phyloP scores from a whole-genome alignment of 495 filamentous ascomycete species.

The Neurospora sp. region DNA sequence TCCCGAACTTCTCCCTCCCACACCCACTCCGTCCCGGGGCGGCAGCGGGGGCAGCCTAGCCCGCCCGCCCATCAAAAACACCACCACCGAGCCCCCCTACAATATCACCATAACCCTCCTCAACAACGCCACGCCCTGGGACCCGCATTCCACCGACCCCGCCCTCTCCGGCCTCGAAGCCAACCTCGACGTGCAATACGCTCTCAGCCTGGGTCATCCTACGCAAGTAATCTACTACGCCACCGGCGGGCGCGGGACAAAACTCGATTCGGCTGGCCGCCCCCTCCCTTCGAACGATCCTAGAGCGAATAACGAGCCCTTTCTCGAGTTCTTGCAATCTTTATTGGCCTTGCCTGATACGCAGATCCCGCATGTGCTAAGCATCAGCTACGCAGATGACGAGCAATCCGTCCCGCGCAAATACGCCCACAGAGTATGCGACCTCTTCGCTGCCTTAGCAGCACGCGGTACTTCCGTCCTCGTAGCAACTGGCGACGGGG shows the following conservation, averaged over 20 bases:
- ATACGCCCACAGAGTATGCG: constrained; percentile 58
- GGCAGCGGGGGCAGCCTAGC: not conserved
- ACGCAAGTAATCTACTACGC: constrained; percentile 51
- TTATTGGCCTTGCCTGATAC: constrained; percentile 49
- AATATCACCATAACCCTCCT: constrained; percentile 56
- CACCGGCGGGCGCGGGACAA: constrained; percentile 52
- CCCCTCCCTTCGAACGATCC: constrained; percentile 32
- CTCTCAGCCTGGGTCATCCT: constrained; percentile 49
- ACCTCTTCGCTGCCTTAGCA: constrained; percentile 61
- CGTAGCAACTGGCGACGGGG: constrained; percentile 64
- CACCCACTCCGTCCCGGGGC: constrained; percentile 2
- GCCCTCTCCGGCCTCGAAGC: constrained; percentile 46
- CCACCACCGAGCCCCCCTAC: constrained; percentile 14
- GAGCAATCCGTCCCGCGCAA: constrained; percentile 52
- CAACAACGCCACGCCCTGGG: constrained; percentile 46
- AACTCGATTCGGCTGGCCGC: constrained; percentile 43
- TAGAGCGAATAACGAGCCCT: constrained; percentile 56
- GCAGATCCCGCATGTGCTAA: constrained; percentile 61
- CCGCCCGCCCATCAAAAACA: not conserved
- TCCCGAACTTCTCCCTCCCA: constrained; percentile 29
- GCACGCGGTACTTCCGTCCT: constrained; percentile 63
- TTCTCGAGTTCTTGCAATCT: constrained; percentile 61
- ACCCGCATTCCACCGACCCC: constrained; percentile 7
- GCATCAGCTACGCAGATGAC: constrained; percentile 64
- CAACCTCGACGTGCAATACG: constrained; percentile 64